Conservation (phyloP, 192 early-diverging fungal species). For the Umbelopsis sp. region DNA sequence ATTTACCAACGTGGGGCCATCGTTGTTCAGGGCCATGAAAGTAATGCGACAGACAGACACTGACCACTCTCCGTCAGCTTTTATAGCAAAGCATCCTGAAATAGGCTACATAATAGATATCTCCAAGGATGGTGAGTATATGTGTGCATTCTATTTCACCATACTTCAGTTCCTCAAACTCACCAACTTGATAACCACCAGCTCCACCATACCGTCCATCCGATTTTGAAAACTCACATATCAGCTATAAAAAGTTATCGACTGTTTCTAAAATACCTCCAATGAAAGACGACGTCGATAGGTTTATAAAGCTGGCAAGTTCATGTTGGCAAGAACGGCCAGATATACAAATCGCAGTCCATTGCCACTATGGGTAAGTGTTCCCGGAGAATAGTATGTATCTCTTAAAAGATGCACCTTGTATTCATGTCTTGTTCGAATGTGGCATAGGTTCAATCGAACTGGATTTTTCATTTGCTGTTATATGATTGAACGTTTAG, state of each 20-base stretch:
- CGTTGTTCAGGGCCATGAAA: slow-evolving; percentile 57
- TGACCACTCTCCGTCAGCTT: slow-evolving; percentile 50
- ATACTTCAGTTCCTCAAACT: background rate
- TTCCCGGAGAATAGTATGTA: background rate
- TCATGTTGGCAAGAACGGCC: slow-evolving; percentile 48
- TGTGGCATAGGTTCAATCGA: slow-evolving; percentile 46
- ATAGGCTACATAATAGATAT: slow-evolving; percentile 57
- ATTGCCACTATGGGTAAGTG: slow-evolving; percentile 61
- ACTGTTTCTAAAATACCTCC: slow-evolving; percentile 58
- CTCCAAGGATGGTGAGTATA: slow-evolving; percentile 38
- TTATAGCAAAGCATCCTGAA: slow-evolving; percentile 54
- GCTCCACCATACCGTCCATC: slow-evolving; percentile 50
- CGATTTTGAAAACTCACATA: slow-evolving; percentile 56
- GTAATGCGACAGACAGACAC: slow-evolving; percentile 57
- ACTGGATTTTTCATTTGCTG: slow-evolving; percentile 61
- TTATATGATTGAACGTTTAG: slow-evolving; percentile 52
- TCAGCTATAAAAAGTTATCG: slow-evolving; percentile 50
- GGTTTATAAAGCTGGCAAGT: slow-evolving; percentile 42
- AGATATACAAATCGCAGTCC: slow-evolving; percentile 55
- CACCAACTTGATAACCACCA: background rate
- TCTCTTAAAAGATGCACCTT: background rate
- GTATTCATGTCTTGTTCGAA: background rate
- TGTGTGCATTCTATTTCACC: too few species aligned
- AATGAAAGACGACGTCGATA: slow-evolving; percentile 40
- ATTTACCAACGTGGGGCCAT: slow-evolving; percentile 32